Conservation (phyloP, 2,329 filamentous ascomycete species). For the Emmonsia crescens region DNA sequence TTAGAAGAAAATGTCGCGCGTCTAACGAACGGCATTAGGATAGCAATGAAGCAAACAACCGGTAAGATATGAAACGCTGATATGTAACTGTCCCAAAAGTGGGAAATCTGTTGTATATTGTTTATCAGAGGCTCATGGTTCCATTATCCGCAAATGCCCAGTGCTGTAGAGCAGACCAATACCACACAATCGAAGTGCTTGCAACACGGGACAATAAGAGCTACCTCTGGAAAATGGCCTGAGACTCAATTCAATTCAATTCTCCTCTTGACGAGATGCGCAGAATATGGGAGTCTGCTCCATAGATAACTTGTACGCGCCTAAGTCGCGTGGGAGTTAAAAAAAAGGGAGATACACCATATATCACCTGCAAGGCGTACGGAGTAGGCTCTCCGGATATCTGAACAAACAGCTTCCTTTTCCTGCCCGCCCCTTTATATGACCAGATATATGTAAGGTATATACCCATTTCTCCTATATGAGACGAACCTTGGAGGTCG, state of each 20-base stretch:
- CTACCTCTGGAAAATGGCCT: background rate
- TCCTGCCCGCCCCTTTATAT: background rate
- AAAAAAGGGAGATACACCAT: background rate
- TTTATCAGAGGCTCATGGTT: background rate
- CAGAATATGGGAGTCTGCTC: background rate
- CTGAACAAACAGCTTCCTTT: background rate
- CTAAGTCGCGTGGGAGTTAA: background rate
- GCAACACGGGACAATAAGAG: background rate
- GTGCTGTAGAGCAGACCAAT: background rate
- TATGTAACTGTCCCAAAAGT: background rate
- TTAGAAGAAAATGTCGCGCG: background rate
- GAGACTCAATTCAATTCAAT: background rate
- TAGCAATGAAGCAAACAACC: background rate
- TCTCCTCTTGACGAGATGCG: background rate
- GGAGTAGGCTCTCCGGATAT: background rate
- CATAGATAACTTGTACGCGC: background rate
- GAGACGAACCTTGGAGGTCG: too few relatives aligned
- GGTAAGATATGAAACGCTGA: background rate
- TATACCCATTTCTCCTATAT: too few relatives aligned
- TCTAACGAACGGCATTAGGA: background rate
- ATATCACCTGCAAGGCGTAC: too few relatives aligned
- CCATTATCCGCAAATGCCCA: background rate
- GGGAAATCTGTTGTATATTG: background rate
- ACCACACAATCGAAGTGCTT: background rate
- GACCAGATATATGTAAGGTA: background rate